Conservation (phyloP, 1,284 basidiomycete species). For the Fomitopsis betulina region DNA sequence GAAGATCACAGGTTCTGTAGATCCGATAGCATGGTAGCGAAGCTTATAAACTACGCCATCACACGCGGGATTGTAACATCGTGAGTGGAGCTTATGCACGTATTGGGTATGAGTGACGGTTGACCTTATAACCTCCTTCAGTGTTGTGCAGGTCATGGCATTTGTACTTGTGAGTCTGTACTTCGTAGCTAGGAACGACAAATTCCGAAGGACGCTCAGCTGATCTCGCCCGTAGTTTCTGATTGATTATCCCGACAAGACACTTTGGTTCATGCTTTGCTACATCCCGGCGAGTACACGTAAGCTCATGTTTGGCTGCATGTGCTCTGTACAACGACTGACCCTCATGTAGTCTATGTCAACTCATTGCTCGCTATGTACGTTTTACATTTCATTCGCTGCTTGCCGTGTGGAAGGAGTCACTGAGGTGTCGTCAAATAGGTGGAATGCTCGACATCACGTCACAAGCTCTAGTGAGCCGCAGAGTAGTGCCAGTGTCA, state of each 20-base stretch:
- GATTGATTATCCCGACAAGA: neutral
- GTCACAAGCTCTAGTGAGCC: neutral
- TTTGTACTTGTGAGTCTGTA: neutral
- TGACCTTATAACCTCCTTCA: neutral
- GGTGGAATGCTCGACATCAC: neutral
- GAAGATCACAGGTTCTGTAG: neutral
- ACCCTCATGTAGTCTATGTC: neutral
- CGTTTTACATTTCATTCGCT: neutral
- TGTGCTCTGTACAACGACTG: neutral
- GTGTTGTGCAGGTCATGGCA: neutral
- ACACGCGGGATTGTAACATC: neutral
- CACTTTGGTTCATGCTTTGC: neutral
- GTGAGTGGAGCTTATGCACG: neutral
- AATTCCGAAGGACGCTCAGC: neutral
- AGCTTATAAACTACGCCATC: neutral
- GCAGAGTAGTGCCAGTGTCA: too few relatives aligned
- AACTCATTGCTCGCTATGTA: neutral
- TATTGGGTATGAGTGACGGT: neutral
- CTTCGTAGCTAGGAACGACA: neutral
- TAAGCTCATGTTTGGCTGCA: neutral
- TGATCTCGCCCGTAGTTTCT: neutral
- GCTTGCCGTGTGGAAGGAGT: neutral
- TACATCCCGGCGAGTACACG: neutral
- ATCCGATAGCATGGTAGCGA: neutral
- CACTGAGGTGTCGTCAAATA: neutral